Percentiles rank a stretch among this genome's conserved stretches.
These are phyloP conservation scores for Tricholoma saponaceum DNA, from an alignment of 768 basidiomycete genomes.

Conservation along the genomic window DNA sequence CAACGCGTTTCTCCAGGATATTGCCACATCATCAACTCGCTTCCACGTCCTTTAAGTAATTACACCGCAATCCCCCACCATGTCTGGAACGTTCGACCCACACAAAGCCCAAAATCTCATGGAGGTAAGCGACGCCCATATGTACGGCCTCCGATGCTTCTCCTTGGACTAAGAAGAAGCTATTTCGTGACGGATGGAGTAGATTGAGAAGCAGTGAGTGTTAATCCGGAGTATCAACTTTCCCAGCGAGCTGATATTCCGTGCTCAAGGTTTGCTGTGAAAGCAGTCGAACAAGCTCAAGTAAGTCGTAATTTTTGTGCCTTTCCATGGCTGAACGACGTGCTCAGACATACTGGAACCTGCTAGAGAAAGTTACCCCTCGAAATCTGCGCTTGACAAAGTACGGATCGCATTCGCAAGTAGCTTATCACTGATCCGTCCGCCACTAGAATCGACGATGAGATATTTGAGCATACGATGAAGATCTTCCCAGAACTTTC, in stretches of 20 bases:
- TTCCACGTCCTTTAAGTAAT: slow-evolving; percentile 3
- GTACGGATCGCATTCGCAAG: slow-evolving; percentile 35
- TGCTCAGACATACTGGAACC: slow-evolving; percentile 88
- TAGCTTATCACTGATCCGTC: not conserved
- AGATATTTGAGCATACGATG: slow-evolving; percentile 78
- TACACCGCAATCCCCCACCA: slow-evolving; percentile 3
- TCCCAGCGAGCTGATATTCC: not conserved
- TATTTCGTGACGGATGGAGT: slow-evolving; percentile 4
- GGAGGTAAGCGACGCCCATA: slow-evolving; percentile 54
- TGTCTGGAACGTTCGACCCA: slow-evolving; percentile 65
- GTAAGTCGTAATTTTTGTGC: slow-evolving; percentile 36
- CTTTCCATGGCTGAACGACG: not conserved
- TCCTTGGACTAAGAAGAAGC: slow-evolving; percentile 1
- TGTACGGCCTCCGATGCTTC: slow-evolving; percentile 8
- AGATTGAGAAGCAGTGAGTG: slow-evolving; percentile 92
- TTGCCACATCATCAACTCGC: slow-evolving; percentile 15
- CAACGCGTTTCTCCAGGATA: not conserved
- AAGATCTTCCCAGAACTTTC: slow-evolving; percentile 78
- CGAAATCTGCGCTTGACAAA: slow-evolving; percentile 76
- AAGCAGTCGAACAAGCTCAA: slow-evolving; percentile 95
- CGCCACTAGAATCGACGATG: slow-evolving; percentile 72
- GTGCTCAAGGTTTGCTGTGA: slow-evolving; percentile 73
- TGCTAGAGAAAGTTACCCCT: slow-evolving; percentile 78
- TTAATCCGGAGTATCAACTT: not conserved
- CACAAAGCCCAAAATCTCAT: slow-evolving; percentile 88